Evolutionary conservation across 345 rosid species (phyloP), one percentile per base, ranked within the genome.

Genomic region (Rhodamnia argentea): DNA sequence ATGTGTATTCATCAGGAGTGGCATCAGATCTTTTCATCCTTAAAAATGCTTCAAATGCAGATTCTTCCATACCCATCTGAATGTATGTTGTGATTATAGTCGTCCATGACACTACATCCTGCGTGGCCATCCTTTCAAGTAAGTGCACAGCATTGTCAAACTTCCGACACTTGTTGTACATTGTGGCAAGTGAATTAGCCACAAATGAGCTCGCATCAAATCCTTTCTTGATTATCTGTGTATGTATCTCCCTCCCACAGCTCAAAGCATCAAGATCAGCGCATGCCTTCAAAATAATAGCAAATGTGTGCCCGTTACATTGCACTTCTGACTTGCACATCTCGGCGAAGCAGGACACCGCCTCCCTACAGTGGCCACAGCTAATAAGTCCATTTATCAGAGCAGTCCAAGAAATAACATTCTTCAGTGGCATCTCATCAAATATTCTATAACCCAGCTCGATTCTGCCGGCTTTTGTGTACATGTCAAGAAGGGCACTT

Each of bases 81-180:
- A 89, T 86, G 89, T 90, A 96, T 37, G 92, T 88, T 2, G 92
- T 88, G 52, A 97, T 94, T 85, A 91, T 86, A 52, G 88, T 88
- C 10, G 99, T 97, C 99, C 99, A 97, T 0, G 98, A 95, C 93
- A 93, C 91, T 85, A 96, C 98, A 91, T 95, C 96, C 47, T 42
- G 90, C 29, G 84, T 86, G 81, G 81, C 89, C 94, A 95, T 97
- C 42, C 85, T 95, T 84, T 92, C 93, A 82, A 96, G 94, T 90
- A 94, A 88, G 83, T 40, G 74, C 85, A 90, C 87, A 44, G 96
- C 96, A 59, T 90, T 91, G 56, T 90, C 91, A 87, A 94, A 84
- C 86, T 93, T 94, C 85, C 97, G 95, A 88, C 99, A 96, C 87
- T 95, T 93, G 89, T 90, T 94, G 55, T 95, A 97, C 94, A 97